Base-by-base conservation (phyloP, 1,139 yeast genomes). In the Candida sp. region DNA sequence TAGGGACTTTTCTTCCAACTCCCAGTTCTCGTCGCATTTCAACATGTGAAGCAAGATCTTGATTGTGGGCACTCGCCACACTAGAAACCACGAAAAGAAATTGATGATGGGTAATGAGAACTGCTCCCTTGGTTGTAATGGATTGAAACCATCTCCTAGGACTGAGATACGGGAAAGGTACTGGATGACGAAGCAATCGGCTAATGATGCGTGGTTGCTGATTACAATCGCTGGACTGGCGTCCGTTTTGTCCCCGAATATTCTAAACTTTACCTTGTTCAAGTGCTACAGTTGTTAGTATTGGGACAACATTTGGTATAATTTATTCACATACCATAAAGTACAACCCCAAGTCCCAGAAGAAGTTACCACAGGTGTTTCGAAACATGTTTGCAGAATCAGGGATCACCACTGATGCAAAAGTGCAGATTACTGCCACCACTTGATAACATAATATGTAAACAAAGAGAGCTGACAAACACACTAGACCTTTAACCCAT, bases 1-100 rank as follows among this genome's bases (percentile, higher is more conserved):
- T 31, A 63, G 62, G 26, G 74, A 59, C 26, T 60, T 61, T 3
- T 67, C 58, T 44, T 78, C 81, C 44, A 84, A 63, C 54, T 81
- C 84, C 90, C 90, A 85, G 56, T 85, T 85, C 55, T 85, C 90
- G 59, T 85, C 89, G 46, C 80, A 72, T 49, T 74, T 77, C 4
- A 78, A 63, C 51, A 83, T 66, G 53, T 79, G 76, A 41, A 70
- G 56, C 9, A 81, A 60, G 2, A 80, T 66, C 22, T 68, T 65
- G 1, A 80, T 37, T 0, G 77, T 73, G 2, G 90, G 90, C 0
- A 83, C 68, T 27, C 72, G 60, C 90, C 90, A 85, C 7, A 85
- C 57, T 7, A 69, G 58, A 56, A 80, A 84, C 90, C 90, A 85
- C 1, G 86, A 77, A 62, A 85, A 85, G 63, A 81, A 85, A 51